A percentile compares a stretch with the other conserved stretches of the same genome.
These are phyloP conservation scores for Lentinula edodes DNA, from an alignment of 768 basidiomycete genomes.

Conservation along the genomic window DNA sequence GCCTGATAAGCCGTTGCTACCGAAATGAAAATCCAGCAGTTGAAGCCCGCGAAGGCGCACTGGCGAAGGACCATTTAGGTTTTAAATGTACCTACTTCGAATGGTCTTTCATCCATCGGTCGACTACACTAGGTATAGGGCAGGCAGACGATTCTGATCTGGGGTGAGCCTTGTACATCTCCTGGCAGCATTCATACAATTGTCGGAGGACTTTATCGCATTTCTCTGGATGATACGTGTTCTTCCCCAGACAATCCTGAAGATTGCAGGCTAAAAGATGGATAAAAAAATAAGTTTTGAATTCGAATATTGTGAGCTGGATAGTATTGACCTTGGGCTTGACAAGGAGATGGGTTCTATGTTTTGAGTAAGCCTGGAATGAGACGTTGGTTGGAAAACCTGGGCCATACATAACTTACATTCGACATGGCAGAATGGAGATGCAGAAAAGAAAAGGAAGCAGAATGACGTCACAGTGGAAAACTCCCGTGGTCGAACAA, in stretches of 20 bases:
- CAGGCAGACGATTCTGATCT: constrained; percentile 55
- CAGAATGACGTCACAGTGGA: not conserved
- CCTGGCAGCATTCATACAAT: constrained; percentile 59
- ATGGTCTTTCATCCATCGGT: constrained; percentile 56
- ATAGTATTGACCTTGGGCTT: not conserved
- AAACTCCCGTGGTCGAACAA: too few species aligned
- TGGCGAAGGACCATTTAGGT: not conserved
- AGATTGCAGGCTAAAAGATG: constrained; percentile 49
- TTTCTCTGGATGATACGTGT: constrained; percentile 60
- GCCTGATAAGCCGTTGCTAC: not conserved
- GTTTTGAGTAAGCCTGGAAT: not conserved
- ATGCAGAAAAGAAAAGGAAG: not conserved
- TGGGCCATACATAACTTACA: not conserved
- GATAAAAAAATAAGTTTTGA: too few species aligned
- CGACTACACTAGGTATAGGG: constrained; percentile 46
- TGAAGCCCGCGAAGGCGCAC: not conserved
- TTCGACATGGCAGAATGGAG: not conserved
- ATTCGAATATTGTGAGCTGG: too few species aligned
- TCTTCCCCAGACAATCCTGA: constrained; percentile 55
- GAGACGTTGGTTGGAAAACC: not conserved
- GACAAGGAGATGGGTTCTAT: not conserved
- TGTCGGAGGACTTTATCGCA: constrained; percentile 46
- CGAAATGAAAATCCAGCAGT: not conserved
- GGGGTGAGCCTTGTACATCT: constrained; percentile 44
- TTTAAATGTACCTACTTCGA: constrained; percentile 12